Conservation (phyloP, 805 yeast genomes). For the Metschnikowia aberdeeniae region DNA sequence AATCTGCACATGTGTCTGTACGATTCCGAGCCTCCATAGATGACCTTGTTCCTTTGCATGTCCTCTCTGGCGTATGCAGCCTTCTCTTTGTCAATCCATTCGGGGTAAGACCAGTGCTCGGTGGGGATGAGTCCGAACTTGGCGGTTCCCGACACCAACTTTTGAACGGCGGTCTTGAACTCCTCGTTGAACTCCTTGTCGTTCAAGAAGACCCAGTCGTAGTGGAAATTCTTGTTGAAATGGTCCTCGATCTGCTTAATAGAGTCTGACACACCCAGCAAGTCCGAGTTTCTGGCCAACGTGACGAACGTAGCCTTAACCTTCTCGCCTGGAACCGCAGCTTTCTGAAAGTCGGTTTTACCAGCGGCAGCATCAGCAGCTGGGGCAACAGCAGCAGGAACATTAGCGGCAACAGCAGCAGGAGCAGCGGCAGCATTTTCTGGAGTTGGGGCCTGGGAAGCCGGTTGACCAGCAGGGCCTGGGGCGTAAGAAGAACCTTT, state of each 20-base stretch:
- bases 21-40: constrained; percentile 23
- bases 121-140: constrained; percentile 19
- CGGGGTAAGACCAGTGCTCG: constrained; percentile 21
- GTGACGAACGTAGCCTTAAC: constrained; percentile 60
- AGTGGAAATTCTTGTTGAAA: constrained; percentile 20
- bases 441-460: not conserved
- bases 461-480: not conserved
- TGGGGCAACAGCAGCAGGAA: constrained; percentile 7
- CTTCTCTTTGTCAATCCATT: constrained; percentile 19
- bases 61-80: constrained; percentile 26
- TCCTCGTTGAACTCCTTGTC: constrained; percentile 22
- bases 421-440: not conserved
- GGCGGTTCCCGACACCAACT: constrained; percentile 20
- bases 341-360: constrained; percentile 1
- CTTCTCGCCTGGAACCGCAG: constrained; percentile 21
- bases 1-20: constrained; percentile 22
- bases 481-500: constrained; percentile 41
- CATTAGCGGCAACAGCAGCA: not conserved
- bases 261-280: constrained; percentile 13
- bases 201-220: constrained; percentile 27
- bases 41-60: constrained; percentile 24
- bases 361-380: constrained; percentile 10
- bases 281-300: constrained; percentile 16
- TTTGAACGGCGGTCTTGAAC: constrained; percentile 15
- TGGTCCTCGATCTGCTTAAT: constrained; percentile 22